Percentiles rank a stretch among this genome's conserved stretches.
phyloP scores from a whole-genome alignment of 169 alveolate genomes.

The Plasmodium berghei region DNA sequence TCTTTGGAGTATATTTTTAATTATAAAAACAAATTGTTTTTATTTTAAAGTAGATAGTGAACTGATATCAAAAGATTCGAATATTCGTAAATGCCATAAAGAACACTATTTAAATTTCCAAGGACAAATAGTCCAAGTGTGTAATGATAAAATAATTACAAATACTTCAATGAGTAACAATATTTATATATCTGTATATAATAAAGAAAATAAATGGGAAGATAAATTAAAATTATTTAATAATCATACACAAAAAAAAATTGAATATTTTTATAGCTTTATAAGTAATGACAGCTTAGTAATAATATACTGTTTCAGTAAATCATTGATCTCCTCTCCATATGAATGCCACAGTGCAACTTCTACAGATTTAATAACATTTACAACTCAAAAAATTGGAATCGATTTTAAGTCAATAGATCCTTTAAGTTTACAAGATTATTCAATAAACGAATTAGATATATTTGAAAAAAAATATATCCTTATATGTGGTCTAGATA shows the following conservation, averaged over 20 bases:
- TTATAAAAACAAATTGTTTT: background rate
- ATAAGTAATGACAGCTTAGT: conserved; percentile 8
- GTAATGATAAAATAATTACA: background rate
- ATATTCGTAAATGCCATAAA: conserved; percentile 1
- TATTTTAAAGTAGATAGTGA: conserved; percentile 40
- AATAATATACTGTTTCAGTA: conserved; percentile 31
- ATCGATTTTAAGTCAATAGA: conserved; percentile 10
- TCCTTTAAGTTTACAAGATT: conserved; percentile 19
- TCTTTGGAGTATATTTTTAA: background rate
- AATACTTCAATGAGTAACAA: background rate
- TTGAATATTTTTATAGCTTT: conserved; percentile 39
- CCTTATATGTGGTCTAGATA: conserved; percentile 51
- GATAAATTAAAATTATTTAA: background rate
- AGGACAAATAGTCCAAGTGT: conserved; percentile 19
- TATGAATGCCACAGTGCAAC: conserved; percentile 21
- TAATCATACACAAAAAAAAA: conserved; percentile 1
- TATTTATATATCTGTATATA: conserved; percentile 8
- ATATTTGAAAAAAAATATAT: conserved; percentile 11
- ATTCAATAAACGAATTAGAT: conserved; percentile 1
- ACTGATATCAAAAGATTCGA: conserved; percentile 2
- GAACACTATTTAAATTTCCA: conserved; percentile 42
- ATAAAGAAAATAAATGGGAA: conserved; percentile 32
- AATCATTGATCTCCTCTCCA: background rate
- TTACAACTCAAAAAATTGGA: background rate
- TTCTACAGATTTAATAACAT: background rate